Percentiles rank a stretch among this genome's conserved stretches.
Evolutionary conservation across 257 asterid species (phyloP).

Genomic region (Salvia splendens): DNA sequence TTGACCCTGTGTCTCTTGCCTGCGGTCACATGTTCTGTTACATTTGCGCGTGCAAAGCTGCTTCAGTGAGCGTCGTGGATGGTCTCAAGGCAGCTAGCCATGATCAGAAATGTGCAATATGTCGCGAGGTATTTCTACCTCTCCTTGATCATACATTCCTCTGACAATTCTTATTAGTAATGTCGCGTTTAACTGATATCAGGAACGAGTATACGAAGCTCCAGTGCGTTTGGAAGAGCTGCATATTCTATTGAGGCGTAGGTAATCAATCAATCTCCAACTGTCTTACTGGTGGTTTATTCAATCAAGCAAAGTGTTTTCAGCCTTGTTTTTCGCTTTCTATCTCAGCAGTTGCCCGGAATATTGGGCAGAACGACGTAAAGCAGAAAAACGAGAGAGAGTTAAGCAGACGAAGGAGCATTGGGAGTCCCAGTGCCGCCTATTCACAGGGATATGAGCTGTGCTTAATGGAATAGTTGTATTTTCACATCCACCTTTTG

Average conservation of each 20-base stretch:
- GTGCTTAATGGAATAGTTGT: not conserved
- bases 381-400: slow-evolving; percentile 66
- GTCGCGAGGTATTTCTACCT: slow-evolving; percentile 66
- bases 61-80: slow-evolving; percentile 84
- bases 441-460: slow-evolving; percentile 61
- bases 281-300: not conserved
- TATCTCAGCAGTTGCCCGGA: slow-evolving; percentile 64
- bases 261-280: slow-evolving; percentile 38
- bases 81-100: slow-evolving; percentile 60
- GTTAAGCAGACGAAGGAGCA: slow-evolving; percentile 80
- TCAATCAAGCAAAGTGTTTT: not conserved
- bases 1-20: slow-evolving; percentile 80
- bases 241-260: slow-evolving; percentile 63
- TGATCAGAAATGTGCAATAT: slow-evolving; percentile 70
- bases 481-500: not conserved
- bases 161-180: not conserved
- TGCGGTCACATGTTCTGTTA: slow-evolving; percentile 93
- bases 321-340: not conserved
- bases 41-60: slow-evolving; percentile 91
- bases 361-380: slow-evolving; percentile 75
- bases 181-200: slow-evolving; percentile 19
- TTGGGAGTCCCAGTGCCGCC: slow-evolving; percentile 82
- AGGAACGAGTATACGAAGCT: slow-evolving; percentile 72
- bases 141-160: too few relatives aligned
- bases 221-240: slow-evolving; percentile 86